Base-by-base conservation (phyloP, 176 grass and related monocot species). In the Triticum urartu region DNA sequence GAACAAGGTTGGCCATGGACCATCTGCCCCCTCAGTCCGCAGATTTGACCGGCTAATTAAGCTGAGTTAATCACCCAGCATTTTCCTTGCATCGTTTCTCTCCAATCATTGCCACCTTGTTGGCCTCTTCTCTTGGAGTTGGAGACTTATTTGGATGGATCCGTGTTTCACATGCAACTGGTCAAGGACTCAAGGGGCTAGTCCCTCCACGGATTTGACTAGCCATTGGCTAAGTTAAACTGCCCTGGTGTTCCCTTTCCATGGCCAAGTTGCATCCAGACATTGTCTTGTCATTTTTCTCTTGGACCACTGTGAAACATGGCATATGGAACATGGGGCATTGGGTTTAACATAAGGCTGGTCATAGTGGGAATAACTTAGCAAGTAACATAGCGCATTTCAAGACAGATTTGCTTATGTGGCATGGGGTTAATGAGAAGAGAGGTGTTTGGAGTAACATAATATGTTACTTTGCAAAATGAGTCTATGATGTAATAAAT, bases 1-100 rank as follows among this genome's bases (percentile, higher is more conserved):
- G 85, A 84, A 62, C 6, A 84, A 68, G 62, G 75, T 25, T 87
- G 85, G 85, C 80, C 68, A 80, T 84, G 68, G 67, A 91, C 89
- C 60, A 80, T 87, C 89, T 84, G 89, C 87, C 89, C 35, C 89
- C 64, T 11, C 30, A 78, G 15, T 86, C 45, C 56, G 26, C 13
- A 67, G 21, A 72, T 75, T 80, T 90, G 89, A 84, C 85, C 45
- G 65, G n/a, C 40, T 34, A 34, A 61, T 13, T 39, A 11, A 54
- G 34, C 2, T 26, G 15, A 39, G 34, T 28, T 73, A 79, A 42
- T 39, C 20, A 15, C 15, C 11, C 22, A 58, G 5, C 52, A 65
- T 4, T 42, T 61, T 4, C 25, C 66, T 68, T 75, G 30, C 38
- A 20, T 42, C 54, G n/a, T 42, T 84, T 62, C 64, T 69, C 25